These are phyloP conservation scores for Xylaria castorea DNA, from an alignment of 495 filamentous ascomycete genomes.

Conservation along the genomic window DNA sequence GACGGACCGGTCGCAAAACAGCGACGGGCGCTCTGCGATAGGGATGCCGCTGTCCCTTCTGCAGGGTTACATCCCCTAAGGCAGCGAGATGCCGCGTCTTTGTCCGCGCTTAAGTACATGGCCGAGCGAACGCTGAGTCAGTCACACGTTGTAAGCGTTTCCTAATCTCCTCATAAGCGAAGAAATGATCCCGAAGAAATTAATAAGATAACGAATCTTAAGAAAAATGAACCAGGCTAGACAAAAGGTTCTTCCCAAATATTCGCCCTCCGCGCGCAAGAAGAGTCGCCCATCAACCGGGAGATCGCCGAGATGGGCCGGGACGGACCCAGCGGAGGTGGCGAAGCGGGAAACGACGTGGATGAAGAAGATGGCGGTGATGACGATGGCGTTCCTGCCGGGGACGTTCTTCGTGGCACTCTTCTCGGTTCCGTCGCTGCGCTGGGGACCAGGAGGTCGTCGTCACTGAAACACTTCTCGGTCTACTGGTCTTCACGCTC, in stretches of 20 bases:
- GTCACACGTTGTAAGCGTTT: neutral
- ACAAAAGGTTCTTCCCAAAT: neutral
- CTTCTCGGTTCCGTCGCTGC: too few relatives aligned
- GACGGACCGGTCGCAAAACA: neutral
- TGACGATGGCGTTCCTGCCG: too few relatives aligned
- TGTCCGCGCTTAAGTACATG: neutral
- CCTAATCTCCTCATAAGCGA: neutral
- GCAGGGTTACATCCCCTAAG: neutral
- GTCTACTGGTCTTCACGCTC: too few relatives aligned
- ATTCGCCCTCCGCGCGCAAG: neutral
- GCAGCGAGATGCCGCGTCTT: neutral
- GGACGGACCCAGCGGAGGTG: too few relatives aligned
- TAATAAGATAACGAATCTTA: neutral
- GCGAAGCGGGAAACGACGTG: too few relatives aligned
- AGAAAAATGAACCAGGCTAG: neutral
- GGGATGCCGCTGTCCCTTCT: neutral
- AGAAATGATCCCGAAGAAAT: neutral
- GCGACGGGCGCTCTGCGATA: neutral
- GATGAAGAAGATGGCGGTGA: too few relatives aligned
- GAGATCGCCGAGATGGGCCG: constrained; percentile 31
- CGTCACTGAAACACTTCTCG: too few relatives aligned
- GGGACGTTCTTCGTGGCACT: too few relatives aligned
- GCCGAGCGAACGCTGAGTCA: neutral
- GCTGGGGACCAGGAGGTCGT: too few relatives aligned
- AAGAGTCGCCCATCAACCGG: constrained; percentile 2